Percentiles rank a stretch among this genome's conserved stretches.
These are phyloP conservation scores for Penicillium sp. DNA, from an alignment of 2,329 filamentous ascomycete species.

Conservation along the genomic window DNA sequence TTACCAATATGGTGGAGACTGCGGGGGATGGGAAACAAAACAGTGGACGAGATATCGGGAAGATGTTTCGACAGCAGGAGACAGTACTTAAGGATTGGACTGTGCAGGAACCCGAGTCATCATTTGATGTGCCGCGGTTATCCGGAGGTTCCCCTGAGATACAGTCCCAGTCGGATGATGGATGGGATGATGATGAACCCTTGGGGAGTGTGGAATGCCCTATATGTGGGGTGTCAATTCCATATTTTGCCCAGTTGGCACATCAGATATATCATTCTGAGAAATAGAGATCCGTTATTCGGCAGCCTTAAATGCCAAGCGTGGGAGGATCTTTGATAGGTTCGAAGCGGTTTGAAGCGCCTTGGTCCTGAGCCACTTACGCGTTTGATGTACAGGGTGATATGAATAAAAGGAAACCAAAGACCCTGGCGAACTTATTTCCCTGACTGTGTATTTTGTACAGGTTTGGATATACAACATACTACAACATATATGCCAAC, in stretches of 20 bases:
- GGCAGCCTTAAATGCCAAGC: conserved; percentile 11
- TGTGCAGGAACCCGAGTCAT: conserved; percentile 37
- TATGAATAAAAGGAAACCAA: background rate
- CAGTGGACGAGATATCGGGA: conserved; percentile 71
- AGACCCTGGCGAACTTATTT: background rate
- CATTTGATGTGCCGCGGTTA: background rate
- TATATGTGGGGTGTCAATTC: conserved; percentile 47
- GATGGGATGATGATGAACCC: conserved; percentile 35
- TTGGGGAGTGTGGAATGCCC: conserved; percentile 38
- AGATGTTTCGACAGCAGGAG: conserved; percentile 78
- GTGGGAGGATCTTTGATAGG: background rate
- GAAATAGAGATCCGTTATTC: background rate
- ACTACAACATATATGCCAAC: no score
- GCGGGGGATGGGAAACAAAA: conserved; percentile 53
- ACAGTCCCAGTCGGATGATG: conserved; percentile 17
- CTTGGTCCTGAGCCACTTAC: conserved; percentile 2
- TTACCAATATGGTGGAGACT: conserved; percentile 72
- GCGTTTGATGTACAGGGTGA: background rate
- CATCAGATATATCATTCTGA: conserved; percentile 49
- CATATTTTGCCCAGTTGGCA: conserved; percentile 50
- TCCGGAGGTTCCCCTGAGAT: background rate
- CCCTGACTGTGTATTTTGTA: no score
- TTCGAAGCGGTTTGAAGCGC: background rate
- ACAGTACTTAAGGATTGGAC: conserved; percentile 66
- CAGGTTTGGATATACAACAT: no score